These are phyloP conservation scores for Psilocybe tampanensis DNA, from an alignment of 768 basidiomycete genomes.

Conservation along the genomic window DNA sequence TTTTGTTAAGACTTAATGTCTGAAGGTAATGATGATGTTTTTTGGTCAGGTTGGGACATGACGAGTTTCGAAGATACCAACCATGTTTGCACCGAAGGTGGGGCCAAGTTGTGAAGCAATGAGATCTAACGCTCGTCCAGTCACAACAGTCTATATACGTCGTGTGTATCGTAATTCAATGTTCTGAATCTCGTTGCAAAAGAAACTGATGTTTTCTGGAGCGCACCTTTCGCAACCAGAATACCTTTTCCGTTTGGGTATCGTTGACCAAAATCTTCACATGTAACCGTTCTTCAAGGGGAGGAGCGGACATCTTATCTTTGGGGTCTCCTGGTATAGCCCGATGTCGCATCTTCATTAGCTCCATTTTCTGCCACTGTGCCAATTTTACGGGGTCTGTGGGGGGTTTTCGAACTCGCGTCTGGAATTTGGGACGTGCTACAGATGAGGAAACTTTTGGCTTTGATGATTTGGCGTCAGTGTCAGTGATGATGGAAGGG, in stretches of 20 bases:
- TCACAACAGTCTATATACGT: slow-evolving; percentile 47
- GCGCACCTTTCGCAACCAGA: slow-evolving; percentile 77
- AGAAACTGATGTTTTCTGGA: background rate
- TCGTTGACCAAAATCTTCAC: slow-evolving; percentile 43
- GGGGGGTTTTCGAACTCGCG: slow-evolving; percentile 34
- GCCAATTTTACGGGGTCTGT: slow-evolving; percentile 56
- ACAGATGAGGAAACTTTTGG: background rate
- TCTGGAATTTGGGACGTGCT: slow-evolving; percentile 7
- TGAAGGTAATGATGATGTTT: too few relatives aligned
- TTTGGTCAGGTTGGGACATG: background rate
- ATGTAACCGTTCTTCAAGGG: slow-evolving; percentile 61
- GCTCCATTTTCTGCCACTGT: slow-evolving; percentile 56
- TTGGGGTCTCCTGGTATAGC: slow-evolving; percentile 66
- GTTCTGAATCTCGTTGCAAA: background rate
- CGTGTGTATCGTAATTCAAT: background rate
- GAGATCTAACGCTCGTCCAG: slow-evolving; percentile 67
- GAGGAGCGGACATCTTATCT: slow-evolving; percentile 46
- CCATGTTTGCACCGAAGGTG: slow-evolving; percentile 27
- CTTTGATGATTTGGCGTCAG: slow-evolving; percentile 21
- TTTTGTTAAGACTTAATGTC: slow-evolving; percentile 36
- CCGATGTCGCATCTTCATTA: slow-evolving; percentile 76
- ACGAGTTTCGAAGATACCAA: slow-evolving; percentile 22
- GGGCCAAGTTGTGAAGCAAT: slow-evolving; percentile 39
- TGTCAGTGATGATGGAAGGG: slow-evolving; percentile 21
- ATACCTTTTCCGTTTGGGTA: slow-evolving; percentile 40